Evolutionary conservation across 805 yeast species (phyloP), one percentile per base, ranked within the genome.

Genomic region (Candida nanaspora): DNA sequence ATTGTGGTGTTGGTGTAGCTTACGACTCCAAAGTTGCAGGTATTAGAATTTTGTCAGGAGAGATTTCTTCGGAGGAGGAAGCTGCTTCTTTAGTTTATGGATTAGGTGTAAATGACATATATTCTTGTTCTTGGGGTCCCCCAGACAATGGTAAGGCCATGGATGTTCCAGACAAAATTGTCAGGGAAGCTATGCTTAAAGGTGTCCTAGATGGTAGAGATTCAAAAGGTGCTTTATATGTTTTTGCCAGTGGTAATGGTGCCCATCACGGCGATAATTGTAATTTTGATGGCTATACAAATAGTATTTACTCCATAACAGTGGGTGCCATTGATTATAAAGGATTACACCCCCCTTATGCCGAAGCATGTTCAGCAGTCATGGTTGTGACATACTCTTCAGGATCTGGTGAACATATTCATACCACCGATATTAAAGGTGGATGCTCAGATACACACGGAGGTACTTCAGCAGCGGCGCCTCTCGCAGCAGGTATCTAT

Each of bases 391-490:
- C 98, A 0, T 93, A 88, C 55, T 82, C 94, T 3, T 86, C 96
- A 2, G 97, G 97, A 1, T 79, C 89, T 3, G 85, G 86, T 28
- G 95, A 86, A 55, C 83, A 78, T 54, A 91, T 93, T 42, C 89
- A 85, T 55, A 85, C 98, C 6, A 84, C 96, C 2, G 95, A 86
- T 57, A 72, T 86, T 33, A 69, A 79, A 38, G 72, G 73, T 6
- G 61, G 66, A 49, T 93, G 98, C 61, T 67, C 94, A 2, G 71
- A 71, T 30, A 60, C 51, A 21, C 98, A 93, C 60, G 96, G 97
- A 10, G 98, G 98, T 18, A 93, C 98, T 0, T 91, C 98, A 19
- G 98, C 98, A 0, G 97, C 98, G 14, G 98, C 98, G 0, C 98
- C 98, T 0, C 70, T 93, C 42, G 98, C 97, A 0, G 97, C 98